A percentile compares a stretch with the other conserved stretches of the same genome.
phyloP scores from a whole-genome alignment of 371 early-diverging fungal species.

The Choanephora cucurbitarum region DNA sequence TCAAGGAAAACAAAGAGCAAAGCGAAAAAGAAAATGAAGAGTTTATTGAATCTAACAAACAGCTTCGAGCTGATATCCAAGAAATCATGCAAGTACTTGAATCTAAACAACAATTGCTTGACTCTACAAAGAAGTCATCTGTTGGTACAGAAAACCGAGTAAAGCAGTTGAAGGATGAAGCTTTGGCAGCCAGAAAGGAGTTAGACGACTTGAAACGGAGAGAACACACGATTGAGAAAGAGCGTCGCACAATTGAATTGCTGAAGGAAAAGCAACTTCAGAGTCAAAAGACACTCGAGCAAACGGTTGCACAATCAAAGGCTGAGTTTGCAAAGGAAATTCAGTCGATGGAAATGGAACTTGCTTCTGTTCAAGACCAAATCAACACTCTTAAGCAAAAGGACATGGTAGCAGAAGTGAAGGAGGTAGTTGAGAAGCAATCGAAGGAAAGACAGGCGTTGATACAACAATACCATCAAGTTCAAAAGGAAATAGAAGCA shows the following conservation, averaged over 20 bases:
- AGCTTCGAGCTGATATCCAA: slow-evolving; percentile 40
- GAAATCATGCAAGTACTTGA: slow-evolving; percentile 43
- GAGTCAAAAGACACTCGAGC: slow-evolving; percentile 24
- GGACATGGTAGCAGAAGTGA: slow-evolving; percentile 14
- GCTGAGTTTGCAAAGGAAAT: slow-evolving; percentile 30
- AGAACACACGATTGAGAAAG: slow-evolving; percentile 29
- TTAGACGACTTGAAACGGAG: slow-evolving; percentile 36
- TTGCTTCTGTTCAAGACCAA: slow-evolving; percentile 20
- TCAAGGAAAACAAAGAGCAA: slow-evolving; percentile 26
- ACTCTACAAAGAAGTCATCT: slow-evolving; percentile 34
- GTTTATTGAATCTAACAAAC: slow-evolving; percentile 38
- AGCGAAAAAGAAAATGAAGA: slow-evolving; percentile 34
- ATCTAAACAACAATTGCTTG: slow-evolving; percentile 41
- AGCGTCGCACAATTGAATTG: slow-evolving; percentile 23
- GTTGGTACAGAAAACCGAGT: slow-evolving; percentile 27
- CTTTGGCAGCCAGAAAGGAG: slow-evolving; percentile 40
- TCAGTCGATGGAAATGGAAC: slow-evolving; percentile 13
- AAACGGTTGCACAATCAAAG: slow-evolving; percentile 26
- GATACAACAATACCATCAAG: slow-evolving; percentile 8
- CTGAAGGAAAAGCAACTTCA: slow-evolving; percentile 29
- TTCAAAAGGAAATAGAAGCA: slow-evolving; percentile 15
- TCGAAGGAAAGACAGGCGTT: slow-evolving; percentile 15
- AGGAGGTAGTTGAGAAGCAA: slow-evolving; percentile 21
- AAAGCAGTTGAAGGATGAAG: slow-evolving; percentile 43
- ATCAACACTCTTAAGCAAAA: slow-evolving; percentile 12